Evolutionary conservation across 2,329 filamentous ascomycete species (phyloP), one percentile per base, ranked within the genome.

Genomic region (Paraphoma chrysanthemicola): DNA sequence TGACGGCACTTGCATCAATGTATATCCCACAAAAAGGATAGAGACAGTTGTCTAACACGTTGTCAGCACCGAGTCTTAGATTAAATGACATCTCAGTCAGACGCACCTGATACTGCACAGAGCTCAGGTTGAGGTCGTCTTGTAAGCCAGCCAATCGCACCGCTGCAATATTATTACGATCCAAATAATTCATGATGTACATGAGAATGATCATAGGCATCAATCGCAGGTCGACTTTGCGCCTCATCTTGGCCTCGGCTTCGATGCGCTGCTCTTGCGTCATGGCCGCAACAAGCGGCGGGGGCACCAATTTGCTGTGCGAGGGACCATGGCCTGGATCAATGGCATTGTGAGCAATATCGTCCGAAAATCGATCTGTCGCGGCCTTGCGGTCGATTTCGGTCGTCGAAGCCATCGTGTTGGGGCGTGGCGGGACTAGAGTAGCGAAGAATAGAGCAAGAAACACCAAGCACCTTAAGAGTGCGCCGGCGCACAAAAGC

Each of bases 161-260:
- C 1, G 87, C 83, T 2, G 87, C 87, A 60, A 90, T 89, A 73
- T 90, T 89, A 71, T 89, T 89, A 36, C 87, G 80, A 66, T 89
- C 87, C 11, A 62, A 56, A 33, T 59, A 92, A 77, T 92, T 92
- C 78, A 90, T 74, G 71, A 92, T 90, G 69, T 92, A 92, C 79
- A 92, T 90, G 62, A 92, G 73, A 46, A 92, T 85, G 54, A 92
- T 80, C 76, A 88, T 87, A 0, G 89, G 89, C 65, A 92, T 79
- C 73, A 92, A 57, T 49, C 89, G 83, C 17, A 83, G 66, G 70
- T 93, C 90, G 52, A 93, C 87, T 78, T 92, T 93, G 64, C 87
- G 84, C 73, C 87, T 83, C 66, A 93, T 77, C 36, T 79, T 82
- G 55, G 77, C 80, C 70, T 92, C 88, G 1, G 85, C 78, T 12